Percentiles rank a stretch among this genome's conserved stretches.
These are phyloP conservation scores for Pneumocystis wakefieldiae DNA, from an alignment of 1,139 yeast species.

Conservation along the genomic window DNA sequence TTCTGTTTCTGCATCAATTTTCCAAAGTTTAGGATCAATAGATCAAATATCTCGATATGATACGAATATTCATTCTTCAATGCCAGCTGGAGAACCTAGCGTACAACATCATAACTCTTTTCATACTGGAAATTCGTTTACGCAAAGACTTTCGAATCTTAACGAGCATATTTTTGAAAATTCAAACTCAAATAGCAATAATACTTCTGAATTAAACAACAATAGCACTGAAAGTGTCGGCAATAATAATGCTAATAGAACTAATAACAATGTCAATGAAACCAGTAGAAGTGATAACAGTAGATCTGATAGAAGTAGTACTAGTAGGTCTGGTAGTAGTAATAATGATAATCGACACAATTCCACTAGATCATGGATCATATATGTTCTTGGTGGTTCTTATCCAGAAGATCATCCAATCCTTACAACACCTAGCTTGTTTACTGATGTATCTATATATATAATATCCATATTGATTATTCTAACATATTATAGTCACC, in stretches of 20 bases:
- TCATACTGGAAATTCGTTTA: not conserved
- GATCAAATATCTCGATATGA: not conserved
- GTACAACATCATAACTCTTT: not conserved
- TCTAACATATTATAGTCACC: conserved; percentile 22
- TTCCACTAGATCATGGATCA: conserved; percentile 31
- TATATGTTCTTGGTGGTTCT: conserved; percentile 36
- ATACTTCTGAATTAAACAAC: not conserved
- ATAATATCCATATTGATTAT: not conserved
- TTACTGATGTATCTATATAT: conserved; percentile 24
- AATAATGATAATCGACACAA: conserved; percentile 5
- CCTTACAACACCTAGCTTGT: conserved; percentile 32
- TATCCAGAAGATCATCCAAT: conserved; percentile 36
- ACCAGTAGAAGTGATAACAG: conserved; percentile 2
- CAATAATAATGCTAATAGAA: not conserved
- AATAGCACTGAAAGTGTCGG: not conserved
- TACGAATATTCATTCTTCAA: not conserved
- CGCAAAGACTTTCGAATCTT: not conserved
- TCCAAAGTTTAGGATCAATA: not conserved
- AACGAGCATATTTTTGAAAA: not conserved
- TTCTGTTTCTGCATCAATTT: conserved; percentile 5
- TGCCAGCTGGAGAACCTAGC: not conserved
- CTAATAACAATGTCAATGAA: not conserved
- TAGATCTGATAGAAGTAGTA: not conserved
- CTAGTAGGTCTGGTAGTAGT: conserved; percentile 1
- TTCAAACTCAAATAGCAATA: not conserved